These are phyloP conservation scores for Magnusiomyces paraingens DNA, from an alignment of 1,139 yeast genomes.

Conservation along the genomic window DNA sequence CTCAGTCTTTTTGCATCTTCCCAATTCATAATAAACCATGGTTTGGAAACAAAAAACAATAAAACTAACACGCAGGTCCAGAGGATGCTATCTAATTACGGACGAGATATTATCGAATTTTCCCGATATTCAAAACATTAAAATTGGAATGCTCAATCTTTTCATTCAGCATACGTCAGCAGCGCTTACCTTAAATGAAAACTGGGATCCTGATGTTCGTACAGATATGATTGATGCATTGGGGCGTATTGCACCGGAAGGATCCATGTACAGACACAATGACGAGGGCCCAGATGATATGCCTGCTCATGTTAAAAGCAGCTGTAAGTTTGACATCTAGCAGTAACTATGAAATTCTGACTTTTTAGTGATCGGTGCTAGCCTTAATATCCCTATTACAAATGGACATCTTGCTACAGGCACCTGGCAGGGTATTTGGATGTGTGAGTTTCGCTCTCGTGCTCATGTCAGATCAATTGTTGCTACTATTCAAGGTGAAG, in stretches of 20 bases:
- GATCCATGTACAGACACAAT: conserved; percentile 51
- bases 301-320: conserved; percentile 72
- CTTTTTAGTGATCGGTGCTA: conserved; percentile 49
- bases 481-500: conserved; percentile 66
- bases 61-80: conserved; percentile 49
- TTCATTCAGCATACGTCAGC: conserved; percentile 78
- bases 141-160: conserved; percentile 58
- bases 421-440: conserved; percentile 80
- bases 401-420: conserved; percentile 66
- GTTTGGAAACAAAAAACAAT: conserved; percentile 43
- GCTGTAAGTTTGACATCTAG: conserved; percentile 27
- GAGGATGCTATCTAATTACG: conserved; percentile 67
- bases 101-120: conserved; percentile 51
- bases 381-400: conserved; percentile 58
- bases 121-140: conserved; percentile 55
- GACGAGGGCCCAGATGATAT: conserved; percentile 79
- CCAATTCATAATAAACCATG: conserved; percentile 5
- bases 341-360: conserved; percentile 3
- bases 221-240: conserved; percentile 58
- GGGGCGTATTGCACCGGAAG: conserved; percentile 66
- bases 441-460: conserved; percentile 63
- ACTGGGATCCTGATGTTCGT: conserved; percentile 74
- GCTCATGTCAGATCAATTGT: conserved; percentile 59
- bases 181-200: conserved; percentile 68
- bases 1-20: background rate